Base-by-base conservation (phyloP, 148 eudicot species). In the Vaccinium vitisidaea region DNA sequence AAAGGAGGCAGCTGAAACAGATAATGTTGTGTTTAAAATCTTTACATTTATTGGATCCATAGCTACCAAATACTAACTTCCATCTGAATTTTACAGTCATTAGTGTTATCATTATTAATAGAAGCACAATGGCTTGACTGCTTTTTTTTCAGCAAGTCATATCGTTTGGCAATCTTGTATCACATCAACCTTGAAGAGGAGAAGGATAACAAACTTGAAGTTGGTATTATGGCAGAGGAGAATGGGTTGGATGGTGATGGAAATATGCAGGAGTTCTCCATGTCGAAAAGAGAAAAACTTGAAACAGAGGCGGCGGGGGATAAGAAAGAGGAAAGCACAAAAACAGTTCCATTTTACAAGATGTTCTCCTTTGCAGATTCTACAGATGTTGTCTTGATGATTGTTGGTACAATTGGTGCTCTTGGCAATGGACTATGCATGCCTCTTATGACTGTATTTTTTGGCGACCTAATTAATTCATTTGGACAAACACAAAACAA, bases 341-440 rank as follows among this genome's bases (percentile, higher is more conserved):
- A 90, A 2, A 80, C 89, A 8, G 92, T 94, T 48, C 91, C 93
- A n/a, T 85, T 89, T 49, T 84, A 77, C 84, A 89, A 88, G 84
- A 87, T 91, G 11, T 91, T 91, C 65, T 46, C 87, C 8, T 91
- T 91, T 21, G 93, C 90, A 6, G 91, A 91, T 77, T 79, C 90
- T 2, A 55, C 76, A 32, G 91, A 91, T 65, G 84, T 59, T 63
- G 78, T 69, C 8, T 52, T 91, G 84, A 91, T 91, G 91, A 19
- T 86, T 23, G 19, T 89, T 14, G 93, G 93, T 77, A 76, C 91
- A 23, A 82, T 89, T 30, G 90, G 87, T 13, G 91, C 89, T 58
- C 83, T 86, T 21, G 91, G 78, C 8, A 91, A 89, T 80, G 93
- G 93, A 3, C 19, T 88, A 0, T 85, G 83, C 75, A 56, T 88